Percentiles rank a stretch among this genome's conserved stretches.
Evolutionary conservation across 2,329 filamentous ascomycete species (phyloP).

Genomic region (Thelonectria rubi): DNA sequence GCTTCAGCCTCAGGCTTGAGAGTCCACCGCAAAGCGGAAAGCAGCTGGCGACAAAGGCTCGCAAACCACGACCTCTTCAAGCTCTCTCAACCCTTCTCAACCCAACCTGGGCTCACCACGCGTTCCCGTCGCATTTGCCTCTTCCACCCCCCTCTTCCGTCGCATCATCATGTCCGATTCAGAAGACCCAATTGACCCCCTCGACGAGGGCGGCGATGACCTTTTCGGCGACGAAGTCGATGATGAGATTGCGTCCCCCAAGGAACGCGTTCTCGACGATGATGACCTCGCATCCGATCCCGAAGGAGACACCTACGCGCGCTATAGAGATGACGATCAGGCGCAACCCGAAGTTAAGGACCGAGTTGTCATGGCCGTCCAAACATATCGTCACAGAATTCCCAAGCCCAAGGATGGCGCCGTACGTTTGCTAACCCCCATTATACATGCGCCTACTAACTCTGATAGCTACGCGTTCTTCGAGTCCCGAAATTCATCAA

Average conservation of each 20-base stretch:
- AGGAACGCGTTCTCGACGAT: constrained; percentile 71
- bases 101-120: not conserved
- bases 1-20: constrained; percentile 29
- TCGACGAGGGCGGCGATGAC: constrained; percentile 67
- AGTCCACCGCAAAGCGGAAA: constrained; percentile 8
- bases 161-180: constrained; percentile 61
- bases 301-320: constrained; percentile 53
- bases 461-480: constrained; percentile 69
- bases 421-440: constrained; percentile 55
- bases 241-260: constrained; percentile 65
- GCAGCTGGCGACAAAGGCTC: constrained; percentile 22
- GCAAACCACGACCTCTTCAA: too few species aligned
- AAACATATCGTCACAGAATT: constrained; percentile 73
- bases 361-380: constrained; percentile 69
- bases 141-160: constrained; percentile 8
- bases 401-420: constrained; percentile 77
- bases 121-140: constrained; percentile 5
- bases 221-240: constrained; percentile 70
- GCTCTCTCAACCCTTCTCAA: constrained; percentile 23
- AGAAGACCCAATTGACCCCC: constrained; percentile 61
- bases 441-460: constrained; percentile 8
- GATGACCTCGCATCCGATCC: constrained; percentile 65
- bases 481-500: constrained; percentile 78
- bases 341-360: constrained; percentile 58
- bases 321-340: constrained; percentile 55